A percentile compares a stretch with the other conserved stretches of the same genome.
Conservation (phyloP, 352 stramenopile species). For the Phytophthora syringae region DNA sequence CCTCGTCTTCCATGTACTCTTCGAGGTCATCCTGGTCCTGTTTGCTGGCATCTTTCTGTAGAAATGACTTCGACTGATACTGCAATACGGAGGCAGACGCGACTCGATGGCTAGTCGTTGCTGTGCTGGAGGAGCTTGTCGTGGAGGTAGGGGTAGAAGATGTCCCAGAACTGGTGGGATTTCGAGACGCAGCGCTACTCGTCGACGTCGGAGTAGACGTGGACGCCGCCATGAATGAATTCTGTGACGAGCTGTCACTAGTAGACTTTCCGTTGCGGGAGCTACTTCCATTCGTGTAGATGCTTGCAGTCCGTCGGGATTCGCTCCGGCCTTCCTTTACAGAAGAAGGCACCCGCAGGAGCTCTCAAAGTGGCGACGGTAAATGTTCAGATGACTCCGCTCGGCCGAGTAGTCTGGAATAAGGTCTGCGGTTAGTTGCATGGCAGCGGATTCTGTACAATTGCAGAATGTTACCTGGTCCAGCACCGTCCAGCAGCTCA, state of each 20-base stretch:
- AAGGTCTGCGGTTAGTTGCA: background rate
- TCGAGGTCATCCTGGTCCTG: conserved; percentile 60
- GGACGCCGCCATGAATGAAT: conserved; percentile 31
- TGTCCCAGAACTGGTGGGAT: conserved; percentile 16
- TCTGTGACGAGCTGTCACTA: conserved; percentile 19
- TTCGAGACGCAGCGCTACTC: conserved; percentile 20
- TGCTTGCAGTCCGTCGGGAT: conserved; percentile 18
- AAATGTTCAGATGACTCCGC: conserved; percentile 81
- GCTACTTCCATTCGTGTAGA: conserved; percentile 15
- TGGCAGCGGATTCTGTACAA: background rate
- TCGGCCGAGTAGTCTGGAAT: conserved; percentile 66
- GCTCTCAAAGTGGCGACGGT: conserved; percentile 81
- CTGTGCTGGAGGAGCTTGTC: conserved; percentile 20
- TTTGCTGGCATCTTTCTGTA: conserved; percentile 52
- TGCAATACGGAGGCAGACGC: conserved; percentile 53
- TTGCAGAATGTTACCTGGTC: conserved; percentile 41
- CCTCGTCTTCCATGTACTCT: conserved; percentile 74
- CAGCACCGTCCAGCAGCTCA: conserved; percentile 67
- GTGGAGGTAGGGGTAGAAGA: conserved; percentile 18
- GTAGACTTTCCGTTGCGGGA: conserved; percentile 17
- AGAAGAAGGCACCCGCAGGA: conserved; percentile 65
- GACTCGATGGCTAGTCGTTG: conserved; percentile 16
- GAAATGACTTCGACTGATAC: conserved; percentile 82
- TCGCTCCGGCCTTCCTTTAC: conserved; percentile 45
- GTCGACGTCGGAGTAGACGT: conserved; percentile 24